Conservation (phyloP, 495 filamentous ascomycete genomes). For the Penicillium alfredii region DNA sequence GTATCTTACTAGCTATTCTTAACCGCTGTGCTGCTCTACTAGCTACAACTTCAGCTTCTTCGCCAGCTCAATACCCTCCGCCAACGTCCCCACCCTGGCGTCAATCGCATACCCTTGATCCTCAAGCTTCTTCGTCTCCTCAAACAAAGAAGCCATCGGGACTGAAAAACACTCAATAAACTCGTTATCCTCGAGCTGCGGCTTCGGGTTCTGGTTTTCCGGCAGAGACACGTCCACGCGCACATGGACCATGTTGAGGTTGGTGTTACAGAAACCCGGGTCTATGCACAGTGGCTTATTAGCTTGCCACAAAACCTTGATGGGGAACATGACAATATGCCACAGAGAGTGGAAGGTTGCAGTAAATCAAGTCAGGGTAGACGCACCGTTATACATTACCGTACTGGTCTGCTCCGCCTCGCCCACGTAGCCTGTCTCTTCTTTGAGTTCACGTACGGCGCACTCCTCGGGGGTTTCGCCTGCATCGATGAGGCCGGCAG, state of each 20-base stretch:
- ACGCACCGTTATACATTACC: slow-evolving; percentile 26
- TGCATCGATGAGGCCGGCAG: slow-evolving; percentile 80
- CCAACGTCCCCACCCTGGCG: slow-evolving; percentile 75
- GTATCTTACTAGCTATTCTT: not conserved
- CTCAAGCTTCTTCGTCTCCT: slow-evolving; percentile 62
- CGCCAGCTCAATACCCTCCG: slow-evolving; percentile 77
- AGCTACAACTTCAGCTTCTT: slow-evolving; percentile 46
- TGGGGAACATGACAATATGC: too few species aligned
- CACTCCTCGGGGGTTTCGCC: slow-evolving; percentile 72
- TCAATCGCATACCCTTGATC: slow-evolving; percentile 75
- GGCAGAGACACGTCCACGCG: slow-evolving; percentile 65
- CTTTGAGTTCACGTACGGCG: slow-evolving; percentile 82
- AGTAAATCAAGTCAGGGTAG: not conserved
- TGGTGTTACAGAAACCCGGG: slow-evolving; percentile 82
- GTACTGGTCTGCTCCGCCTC: slow-evolving; percentile 42
- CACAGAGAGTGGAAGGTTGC: not conserved
- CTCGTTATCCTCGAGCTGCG: slow-evolving; percentile 78
- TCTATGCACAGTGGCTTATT: slow-evolving; percentile 35
- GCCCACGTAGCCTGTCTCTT: slow-evolving; percentile 90
- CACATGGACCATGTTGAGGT: slow-evolving; percentile 75
- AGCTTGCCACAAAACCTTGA: too few species aligned
- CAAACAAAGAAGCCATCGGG: slow-evolving; percentile 58
- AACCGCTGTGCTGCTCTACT: not conserved
- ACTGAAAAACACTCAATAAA: slow-evolving; percentile 82
- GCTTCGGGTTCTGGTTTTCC: slow-evolving; percentile 62